Evolutionary conservation across 2,329 filamentous ascomycete species (phyloP), one percentile per base, ranked within the genome.

Genomic region (Aspergillus calidoustus): DNA sequence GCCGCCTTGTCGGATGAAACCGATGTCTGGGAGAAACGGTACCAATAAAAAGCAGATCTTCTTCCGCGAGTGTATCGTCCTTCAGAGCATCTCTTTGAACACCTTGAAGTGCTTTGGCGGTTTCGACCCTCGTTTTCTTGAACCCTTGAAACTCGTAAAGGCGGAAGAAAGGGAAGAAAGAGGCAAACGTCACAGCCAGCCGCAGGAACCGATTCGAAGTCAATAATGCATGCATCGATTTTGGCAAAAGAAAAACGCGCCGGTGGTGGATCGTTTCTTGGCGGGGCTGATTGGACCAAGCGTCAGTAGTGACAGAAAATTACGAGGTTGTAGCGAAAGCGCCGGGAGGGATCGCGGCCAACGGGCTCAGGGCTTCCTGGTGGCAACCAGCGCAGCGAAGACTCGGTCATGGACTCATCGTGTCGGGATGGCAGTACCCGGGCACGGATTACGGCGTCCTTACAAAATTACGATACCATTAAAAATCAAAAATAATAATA

Each of bases 231-330:
- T 66, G 64, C 66, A 64, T 60, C 52, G 52, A 58, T 22, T 59
- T 64, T 63, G 60, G 61, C 59, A 58, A 64, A 61, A 47, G 57
- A 54, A 59, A 61, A 67, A 52, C 57, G 57, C 62, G 49, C 49
- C 48, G 59, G 31, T 52, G 63, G 63, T 64, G 65, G 65, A 59
- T 60, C 64, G 47, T 38, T 50, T 44, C 62, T 67, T 65, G 61
- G 64, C 63, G 62, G 59, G 65, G 57, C 56, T 68, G 64, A 61
- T 68, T 69, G 67, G 68, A 66, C 67, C 61, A 59, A 67, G 68
- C 68, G 64, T 56, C 60, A 53, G 25, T 50, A 55, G 57, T 50
- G 46, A 66, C 43, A 54, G 56, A 66, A 66, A 66, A 11, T 54
- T 8, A 41, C 41, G 31, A 44, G n/a, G 25, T 28, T 28, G 23